Evolutionary conservation across 2,329 filamentous ascomycete genomes (phyloP).

Genomic region (Grosmannia serpens): DNA sequence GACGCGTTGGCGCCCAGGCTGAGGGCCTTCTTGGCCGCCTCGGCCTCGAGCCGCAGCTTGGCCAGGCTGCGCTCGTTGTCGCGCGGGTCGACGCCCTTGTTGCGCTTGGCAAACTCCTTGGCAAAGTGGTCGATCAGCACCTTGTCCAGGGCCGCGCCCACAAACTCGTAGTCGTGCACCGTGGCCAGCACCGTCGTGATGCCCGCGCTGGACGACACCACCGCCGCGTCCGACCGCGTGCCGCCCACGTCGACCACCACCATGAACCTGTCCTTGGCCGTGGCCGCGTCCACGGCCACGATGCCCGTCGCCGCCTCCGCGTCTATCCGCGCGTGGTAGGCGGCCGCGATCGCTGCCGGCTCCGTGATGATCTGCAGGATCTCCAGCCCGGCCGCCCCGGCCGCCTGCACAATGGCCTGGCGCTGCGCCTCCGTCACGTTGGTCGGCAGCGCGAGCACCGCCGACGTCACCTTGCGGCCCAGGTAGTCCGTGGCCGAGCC

Average conservation of each 20-base stretch:
- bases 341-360: slow-evolving; percentile 76
- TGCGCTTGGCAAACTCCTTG: slow-evolving; percentile 98
- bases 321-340: slow-evolving; percentile 80
- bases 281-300: slow-evolving; percentile 58
- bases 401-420: slow-evolving; percentile 64
- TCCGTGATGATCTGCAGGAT: slow-evolving; percentile 89
- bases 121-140: slow-evolving; percentile 92
- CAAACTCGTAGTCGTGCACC: slow-evolving; percentile 88
- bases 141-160: slow-evolving; percentile 76
- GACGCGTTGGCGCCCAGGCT: slow-evolving; percentile 78
- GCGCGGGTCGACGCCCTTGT: slow-evolving; percentile 72
- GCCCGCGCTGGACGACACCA: slow-evolving; percentile 82
- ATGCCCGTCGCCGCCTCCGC: slow-evolving; percentile 81
- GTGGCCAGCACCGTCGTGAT: slow-evolving; percentile 95
- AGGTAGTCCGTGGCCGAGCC: slow-evolving; percentile 82
- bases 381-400: slow-evolving; percentile 72
- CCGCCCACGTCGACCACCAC: slow-evolving; percentile 90
- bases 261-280: slow-evolving; percentile 72
- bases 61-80: slow-evolving; percentile 71
- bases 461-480: slow-evolving; percentile 87
- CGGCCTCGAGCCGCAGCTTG: slow-evolving; percentile 85
- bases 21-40: slow-evolving; percentile 84
- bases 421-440: slow-evolving; percentile 86
- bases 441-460: slow-evolving; percentile 86
- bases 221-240: slow-evolving; percentile 81